phyloP scores from a whole-genome alignment of 805 yeast genomes.

The Kodamaea hsintzibuensis region DNA sequence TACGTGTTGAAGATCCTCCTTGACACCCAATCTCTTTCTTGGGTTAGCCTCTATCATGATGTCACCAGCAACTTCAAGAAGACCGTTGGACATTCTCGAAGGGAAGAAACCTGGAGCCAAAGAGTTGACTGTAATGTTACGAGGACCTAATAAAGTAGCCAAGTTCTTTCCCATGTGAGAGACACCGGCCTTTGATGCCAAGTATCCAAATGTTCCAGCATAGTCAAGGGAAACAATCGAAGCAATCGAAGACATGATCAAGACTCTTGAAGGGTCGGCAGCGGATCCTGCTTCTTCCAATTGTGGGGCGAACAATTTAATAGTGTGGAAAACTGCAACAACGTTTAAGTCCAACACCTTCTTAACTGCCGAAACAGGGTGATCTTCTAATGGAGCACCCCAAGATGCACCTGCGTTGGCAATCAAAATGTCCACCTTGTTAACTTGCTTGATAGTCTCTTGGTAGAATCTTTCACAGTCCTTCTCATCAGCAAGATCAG shows the following conservation, averaged over 20 bases:
- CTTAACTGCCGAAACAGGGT: conserved; percentile 60
- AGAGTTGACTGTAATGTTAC: conserved; percentile 66
- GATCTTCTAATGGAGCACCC: conserved; percentile 65
- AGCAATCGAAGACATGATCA: conserved; percentile 68
- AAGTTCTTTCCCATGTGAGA: conserved; percentile 64
- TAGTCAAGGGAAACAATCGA: conserved; percentile 47
- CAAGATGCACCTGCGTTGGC: conserved; percentile 83
- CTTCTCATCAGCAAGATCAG: conserved; percentile 53
- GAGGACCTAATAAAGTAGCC: conserved; percentile 66
- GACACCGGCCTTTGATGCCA: conserved; percentile 75
- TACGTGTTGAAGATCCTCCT: conserved; percentile 58
- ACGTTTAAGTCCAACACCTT: conserved; percentile 66
- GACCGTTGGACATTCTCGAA: conserved; percentile 69
- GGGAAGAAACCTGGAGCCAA: conserved; percentile 81
- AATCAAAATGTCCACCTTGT: conserved; percentile 58
- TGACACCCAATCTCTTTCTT: conserved; percentile 59
- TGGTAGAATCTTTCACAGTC: conserved; percentile 49
- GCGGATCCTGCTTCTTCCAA: conserved; percentile 51
- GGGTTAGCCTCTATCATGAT: conserved; percentile 54
- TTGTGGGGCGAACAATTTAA: conserved; percentile 62
- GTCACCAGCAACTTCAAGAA: conserved; percentile 53
- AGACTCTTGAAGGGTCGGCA: conserved; percentile 62
- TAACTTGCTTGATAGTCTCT: conserved; percentile 40
- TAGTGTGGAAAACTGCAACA: conserved; percentile 65
- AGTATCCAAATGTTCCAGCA: conserved; percentile 67